Evolutionary conservation across 352 stramenopile species (phyloP).

Genomic region (Phytophthora vignae): DNA sequence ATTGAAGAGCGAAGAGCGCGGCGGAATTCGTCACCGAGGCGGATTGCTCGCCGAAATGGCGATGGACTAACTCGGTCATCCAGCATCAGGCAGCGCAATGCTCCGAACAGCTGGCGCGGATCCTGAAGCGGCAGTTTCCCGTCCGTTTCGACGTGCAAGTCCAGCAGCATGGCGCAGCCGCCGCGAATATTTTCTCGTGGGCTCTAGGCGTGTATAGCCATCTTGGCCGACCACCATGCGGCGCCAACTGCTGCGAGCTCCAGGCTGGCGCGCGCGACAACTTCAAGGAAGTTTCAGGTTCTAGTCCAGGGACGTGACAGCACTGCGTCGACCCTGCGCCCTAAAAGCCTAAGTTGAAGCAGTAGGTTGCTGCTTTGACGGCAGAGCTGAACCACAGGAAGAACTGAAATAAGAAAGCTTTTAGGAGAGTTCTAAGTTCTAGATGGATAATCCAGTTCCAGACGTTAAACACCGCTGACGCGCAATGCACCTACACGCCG

Average conservation of each 20-base stretch:
- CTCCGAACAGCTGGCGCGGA: constrained; percentile 4
- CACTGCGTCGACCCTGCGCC: constrained; percentile 20
- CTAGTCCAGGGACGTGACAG: constrained; percentile 20
- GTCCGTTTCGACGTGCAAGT: constrained; percentile 20
- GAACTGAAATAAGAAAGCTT: not conserved
- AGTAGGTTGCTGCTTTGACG: too few relatives aligned
- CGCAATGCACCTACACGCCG: constrained; percentile 6
- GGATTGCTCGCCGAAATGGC: constrained; percentile 6
- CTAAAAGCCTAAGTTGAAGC: not conserved
- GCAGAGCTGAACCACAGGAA: too few relatives aligned
- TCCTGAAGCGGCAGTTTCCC: constrained; percentile 17
- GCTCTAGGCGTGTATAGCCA: too few relatives aligned
- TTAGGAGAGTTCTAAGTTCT: constrained; percentile 4
- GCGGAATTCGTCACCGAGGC: constrained; percentile 7
- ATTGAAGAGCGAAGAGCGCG: constrained; percentile 9
- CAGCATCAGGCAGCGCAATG: too few relatives aligned
- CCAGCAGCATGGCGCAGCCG: not conserved
- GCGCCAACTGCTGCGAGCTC: constrained; percentile 9
- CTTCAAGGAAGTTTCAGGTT: constrained; percentile 16
- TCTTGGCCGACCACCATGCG: constrained; percentile 9
- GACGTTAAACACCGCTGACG: constrained; percentile 21
- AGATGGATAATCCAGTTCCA: not conserved
- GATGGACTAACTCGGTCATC: too few relatives aligned
- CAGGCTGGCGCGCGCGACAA: not conserved
- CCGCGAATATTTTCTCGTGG: constrained; percentile 20